phyloP scores from a whole-genome alignment of 139 green algal species.

The Diplosphaera chodatii region DNA sequence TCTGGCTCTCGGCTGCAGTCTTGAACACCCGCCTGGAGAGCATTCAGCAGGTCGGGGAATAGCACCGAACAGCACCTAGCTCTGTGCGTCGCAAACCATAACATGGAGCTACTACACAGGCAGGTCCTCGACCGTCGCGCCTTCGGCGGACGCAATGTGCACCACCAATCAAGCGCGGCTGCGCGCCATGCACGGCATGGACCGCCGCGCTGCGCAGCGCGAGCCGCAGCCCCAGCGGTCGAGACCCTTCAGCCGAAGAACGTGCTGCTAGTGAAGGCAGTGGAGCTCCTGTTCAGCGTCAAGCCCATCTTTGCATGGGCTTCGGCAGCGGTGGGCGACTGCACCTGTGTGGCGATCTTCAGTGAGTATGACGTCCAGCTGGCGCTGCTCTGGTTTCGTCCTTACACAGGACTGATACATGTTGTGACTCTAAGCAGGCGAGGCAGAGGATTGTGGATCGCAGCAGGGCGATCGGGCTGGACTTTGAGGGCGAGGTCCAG shows the following conservation, averaged over 20 bases:
- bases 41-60: too few species aligned
- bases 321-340: conserved; percentile 25
- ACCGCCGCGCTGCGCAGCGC: not conserved
- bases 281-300: conserved; percentile 64
- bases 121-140: too few species aligned
- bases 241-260: not conserved
- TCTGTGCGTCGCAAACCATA: too few species aligned
- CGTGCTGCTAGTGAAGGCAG: conserved; percentile 34
- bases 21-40: too few species aligned
- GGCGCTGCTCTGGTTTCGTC: not conserved
- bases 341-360: not conserved
- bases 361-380: not conserved
- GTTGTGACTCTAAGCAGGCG: conserved; percentile 24
- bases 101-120: too few species aligned
- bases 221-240: not conserved
- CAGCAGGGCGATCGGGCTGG: conserved; percentile 55
- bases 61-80: too few species aligned
- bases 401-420: not conserved
- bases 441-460: conserved; percentile 65
- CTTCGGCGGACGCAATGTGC: not conserved
- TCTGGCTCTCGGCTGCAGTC: too few species aligned
- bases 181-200: too few species aligned
- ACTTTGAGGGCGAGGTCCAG: conserved; percentile 52
- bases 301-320: conserved; percentile 56
- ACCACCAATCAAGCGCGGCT: not conserved